Evolutionary conservation across 1,139 yeast genomes (phyloP).

Genomic region (Hyphopichia wangnamkhiaoensis): DNA sequence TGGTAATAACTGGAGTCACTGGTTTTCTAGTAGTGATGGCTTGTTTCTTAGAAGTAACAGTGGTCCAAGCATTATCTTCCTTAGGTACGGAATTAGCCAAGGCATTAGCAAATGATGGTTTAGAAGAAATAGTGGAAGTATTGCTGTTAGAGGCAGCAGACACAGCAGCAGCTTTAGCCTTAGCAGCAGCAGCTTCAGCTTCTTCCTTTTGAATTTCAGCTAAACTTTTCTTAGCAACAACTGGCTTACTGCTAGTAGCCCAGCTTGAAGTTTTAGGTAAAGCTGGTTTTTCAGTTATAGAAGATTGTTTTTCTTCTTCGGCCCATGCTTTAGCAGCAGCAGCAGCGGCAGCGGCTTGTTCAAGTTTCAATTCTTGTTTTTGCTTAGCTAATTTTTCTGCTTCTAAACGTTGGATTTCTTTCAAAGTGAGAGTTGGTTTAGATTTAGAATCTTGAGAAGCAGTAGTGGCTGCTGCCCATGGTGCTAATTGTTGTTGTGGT

Average conservation of each 20-base stretch:
- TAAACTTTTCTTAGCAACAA: conserved; percentile 35
- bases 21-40: conserved; percentile 23
- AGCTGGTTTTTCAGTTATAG: conserved; percentile 23
- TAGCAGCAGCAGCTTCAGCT: conserved; percentile 31
- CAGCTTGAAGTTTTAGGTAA: conserved; percentile 57
- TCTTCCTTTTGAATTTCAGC: conserved; percentile 51
- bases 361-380: conserved; percentile 33
- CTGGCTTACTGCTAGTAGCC: conserved; percentile 40
- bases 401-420: conserved; percentile 72
- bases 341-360: conserved; percentile 27
- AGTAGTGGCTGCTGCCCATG: conserved; percentile 50
- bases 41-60: conserved; percentile 29
- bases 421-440: conserved; percentile 57
- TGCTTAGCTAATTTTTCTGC: conserved; percentile 51
- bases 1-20: conserved; percentile 17
- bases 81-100: conserved; percentile 25
- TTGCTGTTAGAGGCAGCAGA: conserved; percentile 10
- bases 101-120: conserved; percentile 34
- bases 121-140: conserved; percentile 13
- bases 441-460: conserved; percentile 19
- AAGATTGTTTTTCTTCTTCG: conserved; percentile 20
- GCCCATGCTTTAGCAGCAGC: conserved; percentile 25
- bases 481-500: conserved; percentile 40
- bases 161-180: conserved; percentile 15
- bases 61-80: conserved; percentile 49